Conservation (phyloP, 108 stramenopile genomes). For the Aurantiochytrium sp. region DNA sequence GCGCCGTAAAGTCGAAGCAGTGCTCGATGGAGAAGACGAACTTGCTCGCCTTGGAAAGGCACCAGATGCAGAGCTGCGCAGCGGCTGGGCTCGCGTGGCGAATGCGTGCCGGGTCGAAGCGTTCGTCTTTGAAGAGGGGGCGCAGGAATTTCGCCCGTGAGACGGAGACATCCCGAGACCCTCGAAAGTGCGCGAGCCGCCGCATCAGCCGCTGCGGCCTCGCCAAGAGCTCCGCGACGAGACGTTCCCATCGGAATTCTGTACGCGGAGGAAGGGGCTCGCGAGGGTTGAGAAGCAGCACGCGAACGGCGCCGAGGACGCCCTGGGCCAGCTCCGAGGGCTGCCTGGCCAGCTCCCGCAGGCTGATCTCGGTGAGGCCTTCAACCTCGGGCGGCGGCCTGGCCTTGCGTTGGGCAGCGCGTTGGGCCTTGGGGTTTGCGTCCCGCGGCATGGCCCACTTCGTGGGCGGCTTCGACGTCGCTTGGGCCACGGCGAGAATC, state of each 20-base stretch:
- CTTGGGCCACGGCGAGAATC: background rate
- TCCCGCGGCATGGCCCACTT: too few species aligned
- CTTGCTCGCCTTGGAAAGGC: background rate
- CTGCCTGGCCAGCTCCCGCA: background rate
- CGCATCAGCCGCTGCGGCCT: background rate
- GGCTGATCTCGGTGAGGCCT: background rate
- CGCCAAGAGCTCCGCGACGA: background rate
- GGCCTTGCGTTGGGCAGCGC: too few species aligned
- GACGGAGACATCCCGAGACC: background rate
- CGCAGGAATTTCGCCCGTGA: background rate
- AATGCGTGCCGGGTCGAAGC: background rate
- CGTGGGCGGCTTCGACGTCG: background rate
- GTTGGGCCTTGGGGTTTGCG: too few species aligned
- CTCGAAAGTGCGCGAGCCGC: background rate
- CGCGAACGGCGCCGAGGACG: background rate
- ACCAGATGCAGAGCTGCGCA: background rate
- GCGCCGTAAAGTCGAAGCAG: background rate
- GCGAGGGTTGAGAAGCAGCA: background rate
- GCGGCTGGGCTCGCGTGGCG: background rate
- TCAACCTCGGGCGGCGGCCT: background rate
- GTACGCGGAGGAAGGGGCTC: slow-evolving; percentile 1
- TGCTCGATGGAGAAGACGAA: background rate
- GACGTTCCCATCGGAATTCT: background rate
- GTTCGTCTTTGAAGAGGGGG: background rate
- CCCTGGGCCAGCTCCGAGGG: slow-evolving; percentile 30